phyloP scores from a whole-genome alignment of 768 basidiomycete genomes.

The Amanita fuliginea region DNA sequence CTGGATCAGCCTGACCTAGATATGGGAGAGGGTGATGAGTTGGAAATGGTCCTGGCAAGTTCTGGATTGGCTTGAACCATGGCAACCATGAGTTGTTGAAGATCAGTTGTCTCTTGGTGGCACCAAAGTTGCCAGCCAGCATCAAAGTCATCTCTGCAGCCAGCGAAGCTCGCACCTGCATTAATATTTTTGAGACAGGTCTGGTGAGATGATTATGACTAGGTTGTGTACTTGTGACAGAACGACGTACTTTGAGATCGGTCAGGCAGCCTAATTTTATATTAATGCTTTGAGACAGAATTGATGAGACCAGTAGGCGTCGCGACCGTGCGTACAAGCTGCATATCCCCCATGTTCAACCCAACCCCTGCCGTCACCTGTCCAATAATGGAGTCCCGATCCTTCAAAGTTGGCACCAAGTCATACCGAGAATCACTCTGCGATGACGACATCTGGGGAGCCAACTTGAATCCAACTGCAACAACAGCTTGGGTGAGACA shows the following conservation, averaged over 20 bases:
- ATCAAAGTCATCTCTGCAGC: conserved; percentile 83
- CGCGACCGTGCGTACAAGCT: conserved; percentile 58
- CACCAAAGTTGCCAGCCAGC: conserved; percentile 81
- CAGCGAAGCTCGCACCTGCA: conserved; percentile 74
- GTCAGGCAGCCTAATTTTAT: conserved; percentile 58
- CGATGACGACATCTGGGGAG: conserved; percentile 52
- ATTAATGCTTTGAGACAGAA: conserved; percentile 1
- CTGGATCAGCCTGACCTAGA: conserved; percentile 41
- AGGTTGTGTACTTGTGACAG: conserved; percentile 17
- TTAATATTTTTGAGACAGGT: conserved; percentile 89
- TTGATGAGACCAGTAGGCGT: conserved; percentile 7
- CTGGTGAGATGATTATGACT: conserved; percentile 24
- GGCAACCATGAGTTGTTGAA: conserved; percentile 81
- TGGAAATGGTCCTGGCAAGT: conserved; percentile 68
- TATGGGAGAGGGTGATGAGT: conserved; percentile 30
- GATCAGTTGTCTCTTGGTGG: conserved; percentile 65
- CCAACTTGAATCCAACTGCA: conserved; percentile 77
- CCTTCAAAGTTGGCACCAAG: conserved; percentile 49
- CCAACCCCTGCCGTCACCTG: conserved; percentile 13
- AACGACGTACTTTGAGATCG: conserved; percentile 63
- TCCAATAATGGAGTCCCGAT: conserved; percentile 26
- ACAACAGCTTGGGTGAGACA: conserved; percentile 73
- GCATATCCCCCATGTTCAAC: conserved; percentile 61
- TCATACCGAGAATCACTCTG: conserved; percentile 55
- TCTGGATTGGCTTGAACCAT: conserved; percentile 88